Evolutionary conservation across 805 yeast genomes (phyloP), one percentile per base, ranked within the genome.

Genomic region (Barnettozyma salicaria): DNA sequence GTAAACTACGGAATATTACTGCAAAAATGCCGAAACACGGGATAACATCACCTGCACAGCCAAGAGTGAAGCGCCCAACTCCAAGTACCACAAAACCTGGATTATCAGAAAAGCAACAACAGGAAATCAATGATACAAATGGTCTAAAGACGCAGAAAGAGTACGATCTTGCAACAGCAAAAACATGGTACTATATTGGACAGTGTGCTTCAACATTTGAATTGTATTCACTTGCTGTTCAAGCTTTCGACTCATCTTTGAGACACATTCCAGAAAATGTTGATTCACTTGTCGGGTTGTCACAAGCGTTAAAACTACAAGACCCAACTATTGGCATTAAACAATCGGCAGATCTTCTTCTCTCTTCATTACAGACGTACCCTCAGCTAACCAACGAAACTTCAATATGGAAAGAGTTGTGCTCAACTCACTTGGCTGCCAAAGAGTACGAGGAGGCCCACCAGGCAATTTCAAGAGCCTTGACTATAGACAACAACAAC

Each of bases 371-470:
- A 19, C 45, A 45, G 21, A 43, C 50, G 16, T 63, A 52, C 39
- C 68, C 70, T 3, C 55, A 56, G 1, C 50, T 75, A 17, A 52
- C 61, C 21, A 60, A 61, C 32, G 68, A 67, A 33, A 44, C 68
- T 0, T 43, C 48, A 6, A 45, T 76, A 5, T 69, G 72, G 63
- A 65, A 61, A 34, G 80, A 74, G 48, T 57, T 76, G 35, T 67
- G 76, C 1, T 74, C 72, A 41, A 68, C 77, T 37, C 75, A 76
- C 46, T 48, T 71, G 11, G 52, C 65, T 10, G 45, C 69, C 7
- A 70, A 72, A 24, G 63, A 71, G 40, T 61, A 60, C 30, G 77
- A 73, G 28, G 74, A 71, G 41, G 76, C 81, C 0, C 76, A 73
- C 45, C 65, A 62, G 33, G 59, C 72, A 2, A 59, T 70, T 14